Conservation (phyloP, 1,139 yeast species). For the Sugiyamaella sp. region DNA sequence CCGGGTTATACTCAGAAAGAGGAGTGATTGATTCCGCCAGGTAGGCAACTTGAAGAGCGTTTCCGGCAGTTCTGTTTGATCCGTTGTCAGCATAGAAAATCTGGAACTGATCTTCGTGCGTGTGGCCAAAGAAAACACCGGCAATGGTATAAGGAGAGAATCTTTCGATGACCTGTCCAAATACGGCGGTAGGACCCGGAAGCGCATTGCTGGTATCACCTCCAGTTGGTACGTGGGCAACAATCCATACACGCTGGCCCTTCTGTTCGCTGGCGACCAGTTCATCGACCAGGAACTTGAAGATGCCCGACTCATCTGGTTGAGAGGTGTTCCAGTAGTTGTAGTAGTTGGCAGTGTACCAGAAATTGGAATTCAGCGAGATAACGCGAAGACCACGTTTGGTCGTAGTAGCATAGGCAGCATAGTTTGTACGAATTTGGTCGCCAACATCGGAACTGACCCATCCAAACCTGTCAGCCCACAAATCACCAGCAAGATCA, state of each 20-base stretch:
- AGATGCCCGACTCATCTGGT: constrained; percentile 65
- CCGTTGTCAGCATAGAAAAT: constrained; percentile 47
- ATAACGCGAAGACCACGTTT: constrained; percentile 61
- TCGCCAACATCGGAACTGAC: constrained; percentile 31
- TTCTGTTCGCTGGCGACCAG: constrained; percentile 58
- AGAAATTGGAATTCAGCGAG: constrained; percentile 66
- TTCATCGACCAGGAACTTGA: constrained; percentile 64
- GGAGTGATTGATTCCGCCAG: constrained; percentile 72
- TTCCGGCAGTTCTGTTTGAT: constrained; percentile 47
- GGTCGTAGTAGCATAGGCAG: constrained; percentile 64
- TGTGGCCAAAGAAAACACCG: constrained; percentile 70
- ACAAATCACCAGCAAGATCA: constrained; percentile 60
- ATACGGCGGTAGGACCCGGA: constrained; percentile 61
- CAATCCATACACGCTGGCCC: constrained; percentile 69
- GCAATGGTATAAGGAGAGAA: constrained; percentile 71
- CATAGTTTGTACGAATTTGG: constrained; percentile 51
- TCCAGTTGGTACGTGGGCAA: constrained; percentile 67
- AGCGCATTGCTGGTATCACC: constrained; percentile 53
- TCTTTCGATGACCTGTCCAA: constrained; percentile 61
- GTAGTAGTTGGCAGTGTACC: constrained; percentile 66
- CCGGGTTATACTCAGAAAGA: constrained; percentile 58
- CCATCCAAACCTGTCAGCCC: constrained; percentile 47
- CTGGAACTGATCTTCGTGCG: constrained; percentile 69
- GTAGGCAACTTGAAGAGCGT: constrained; percentile 62
- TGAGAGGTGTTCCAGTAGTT: constrained; percentile 57